Evolutionary conservation across 164 flowering plant genomes (phyloP).

Genomic region (Cinnamomum chago): DNA sequence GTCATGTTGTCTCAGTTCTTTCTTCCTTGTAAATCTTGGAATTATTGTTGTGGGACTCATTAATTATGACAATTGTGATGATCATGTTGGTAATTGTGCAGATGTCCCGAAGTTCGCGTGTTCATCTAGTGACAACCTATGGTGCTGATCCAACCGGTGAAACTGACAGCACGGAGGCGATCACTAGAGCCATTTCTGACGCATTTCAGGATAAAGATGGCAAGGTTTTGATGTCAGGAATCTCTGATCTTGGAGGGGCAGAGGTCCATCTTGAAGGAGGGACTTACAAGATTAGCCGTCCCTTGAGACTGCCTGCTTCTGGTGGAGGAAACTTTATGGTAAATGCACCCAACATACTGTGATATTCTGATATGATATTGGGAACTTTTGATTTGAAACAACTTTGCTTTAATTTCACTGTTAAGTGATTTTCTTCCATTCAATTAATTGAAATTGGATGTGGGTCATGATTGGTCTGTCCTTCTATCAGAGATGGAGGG

Average conservation of each 20-base stretch:
- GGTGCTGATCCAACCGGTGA: slow-evolving; percentile 91
- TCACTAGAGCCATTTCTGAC: slow-evolving; percentile 56
- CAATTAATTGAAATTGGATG: no score
- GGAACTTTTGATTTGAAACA: no score
- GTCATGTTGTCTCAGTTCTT: not conserved
- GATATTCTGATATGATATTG: no score
- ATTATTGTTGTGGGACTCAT: not conserved
- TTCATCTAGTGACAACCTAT: slow-evolving; percentile 48
- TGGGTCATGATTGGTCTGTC: no score
- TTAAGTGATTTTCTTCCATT: no score
- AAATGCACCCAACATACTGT: slow-evolving; percentile 5
- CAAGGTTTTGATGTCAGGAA: slow-evolving; percentile 49
- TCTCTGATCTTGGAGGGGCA: slow-evolving; percentile 79
- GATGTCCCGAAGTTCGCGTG: slow-evolving; percentile 21
- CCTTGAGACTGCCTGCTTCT: slow-evolving; percentile 56
- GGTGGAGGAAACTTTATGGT: slow-evolving; percentile 80
- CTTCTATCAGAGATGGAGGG: no score
- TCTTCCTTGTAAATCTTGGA: not conserved
- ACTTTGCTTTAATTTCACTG: no score
- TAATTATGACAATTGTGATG: not conserved
- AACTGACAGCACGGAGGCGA: slow-evolving; percentile 73
- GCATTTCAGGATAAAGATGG: slow-evolving; percentile 32
- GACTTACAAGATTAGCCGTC: slow-evolving; percentile 55
- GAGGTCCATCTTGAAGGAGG: slow-evolving; percentile 76
- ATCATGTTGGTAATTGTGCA: slow-evolving; percentile 4